Evolutionary conservation across 257 asterid genomes (phyloP).

Genomic region (Primulina huaijiensis): DNA sequence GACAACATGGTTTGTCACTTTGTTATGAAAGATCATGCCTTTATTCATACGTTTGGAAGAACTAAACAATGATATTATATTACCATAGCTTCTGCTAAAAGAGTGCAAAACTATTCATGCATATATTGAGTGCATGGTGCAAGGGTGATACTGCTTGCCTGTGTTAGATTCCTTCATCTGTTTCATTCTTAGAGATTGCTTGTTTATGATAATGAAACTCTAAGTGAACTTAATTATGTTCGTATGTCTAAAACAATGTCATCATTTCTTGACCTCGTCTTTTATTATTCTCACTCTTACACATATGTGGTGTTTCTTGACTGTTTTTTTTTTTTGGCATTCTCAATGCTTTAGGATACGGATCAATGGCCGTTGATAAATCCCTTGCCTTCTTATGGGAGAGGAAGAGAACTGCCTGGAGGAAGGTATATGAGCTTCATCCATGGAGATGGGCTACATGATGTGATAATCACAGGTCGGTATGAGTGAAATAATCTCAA

Average conservation of each 20-base stretch:
- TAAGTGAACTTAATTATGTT: background rate
- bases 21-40: background rate
- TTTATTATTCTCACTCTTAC: background rate
- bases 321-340: too few species aligned
- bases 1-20: background rate
- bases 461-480: constrained; percentile 85
- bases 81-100: background rate
- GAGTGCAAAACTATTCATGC: background rate
- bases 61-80: background rate
- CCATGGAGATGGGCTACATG: constrained; percentile 85
- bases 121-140: background rate
- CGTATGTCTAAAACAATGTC: background rate
- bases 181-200: background rate
- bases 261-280: background rate
- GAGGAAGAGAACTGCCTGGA: constrained; percentile 95
- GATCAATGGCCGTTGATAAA: constrained; percentile 69
- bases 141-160: background rate
- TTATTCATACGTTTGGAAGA: background rate
- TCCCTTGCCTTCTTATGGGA: constrained; percentile 92
- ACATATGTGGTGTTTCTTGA: too few species aligned
- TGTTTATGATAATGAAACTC: background rate
- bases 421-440: constrained; percentile 89
- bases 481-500: constrained; percentile 6
- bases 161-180: background rate
- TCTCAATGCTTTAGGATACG: constrained; percentile 49